A percentile compares a stretch with the other conserved stretches of the same genome.
Evolutionary conservation across 2,329 filamentous ascomycete species (phyloP).

Genomic region (Colletotrichum shisoi): DNA sequence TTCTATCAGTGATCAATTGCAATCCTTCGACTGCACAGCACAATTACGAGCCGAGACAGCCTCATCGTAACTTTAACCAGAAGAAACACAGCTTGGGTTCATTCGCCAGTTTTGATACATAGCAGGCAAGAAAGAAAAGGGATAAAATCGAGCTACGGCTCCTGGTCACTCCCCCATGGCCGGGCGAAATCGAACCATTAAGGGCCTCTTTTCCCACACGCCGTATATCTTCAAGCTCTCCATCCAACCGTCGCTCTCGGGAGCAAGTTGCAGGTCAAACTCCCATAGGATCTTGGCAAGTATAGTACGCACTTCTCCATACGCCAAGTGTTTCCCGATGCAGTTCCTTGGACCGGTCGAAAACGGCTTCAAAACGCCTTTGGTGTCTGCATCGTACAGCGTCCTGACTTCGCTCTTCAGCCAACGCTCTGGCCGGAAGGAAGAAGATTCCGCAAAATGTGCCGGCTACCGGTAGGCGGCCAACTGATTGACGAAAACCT

Average conservation of each 20-base stretch:
- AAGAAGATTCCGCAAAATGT: slow-evolving; percentile 46
- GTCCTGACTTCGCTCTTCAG: neutral
- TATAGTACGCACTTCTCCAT: slow-evolving; percentile 59
- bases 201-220: slow-evolving; percentile 49
- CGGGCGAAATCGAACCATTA: slow-evolving; percentile 13
- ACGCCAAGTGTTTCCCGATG: slow-evolving; percentile 56
- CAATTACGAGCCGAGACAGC: too few relatives aligned
- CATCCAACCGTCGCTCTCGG: slow-evolving; percentile 50
- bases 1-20: too few relatives aligned
- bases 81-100: too few relatives aligned
- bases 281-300: slow-evolving; percentile 57
- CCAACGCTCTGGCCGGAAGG: slow-evolving; percentile 58
- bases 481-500: slow-evolving; percentile 39
- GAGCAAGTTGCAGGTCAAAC: slow-evolving; percentile 56
- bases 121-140: too few relatives aligned
- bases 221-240: slow-evolving; percentile 49
- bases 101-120: too few relatives aligned
- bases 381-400: slow-evolving; percentile 52
- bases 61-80: too few relatives aligned
- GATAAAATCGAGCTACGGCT: too few relatives aligned
- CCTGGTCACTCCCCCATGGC: too few relatives aligned
- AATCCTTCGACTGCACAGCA: too few relatives aligned
- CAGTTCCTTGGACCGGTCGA: slow-evolving; percentile 59
- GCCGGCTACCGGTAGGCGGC: slow-evolving; percentile 45
- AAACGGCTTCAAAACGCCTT: slow-evolving; percentile 53